These are phyloP conservation scores for Dissoconium aciculare DNA, from an alignment of 2,329 filamentous ascomycete species.

Conservation along the genomic window DNA sequence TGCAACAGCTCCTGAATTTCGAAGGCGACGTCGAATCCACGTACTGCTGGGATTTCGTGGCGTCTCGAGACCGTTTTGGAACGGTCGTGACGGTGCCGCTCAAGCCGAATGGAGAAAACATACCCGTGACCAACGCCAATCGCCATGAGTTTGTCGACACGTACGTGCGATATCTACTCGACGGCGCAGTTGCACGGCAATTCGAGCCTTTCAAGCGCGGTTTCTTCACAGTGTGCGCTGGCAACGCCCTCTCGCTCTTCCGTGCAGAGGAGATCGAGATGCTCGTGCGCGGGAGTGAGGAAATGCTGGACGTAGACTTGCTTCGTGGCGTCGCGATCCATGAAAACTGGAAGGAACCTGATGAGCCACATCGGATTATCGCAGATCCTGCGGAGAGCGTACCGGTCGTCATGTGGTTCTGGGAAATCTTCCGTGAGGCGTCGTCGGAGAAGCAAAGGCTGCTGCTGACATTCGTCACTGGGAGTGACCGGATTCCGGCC, in stretches of 20 bases:
- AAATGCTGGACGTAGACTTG: constrained; percentile 61
- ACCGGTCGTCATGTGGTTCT: constrained; percentile 70
- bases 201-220: constrained; percentile 90
- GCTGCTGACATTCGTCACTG: constrained; percentile 74
- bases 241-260: constrained; percentile 76
- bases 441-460: constrained; percentile 56
- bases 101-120: constrained; percentile 55
- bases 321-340: constrained; percentile 65
- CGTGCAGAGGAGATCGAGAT: constrained; percentile 84
- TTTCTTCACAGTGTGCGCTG: constrained; percentile 82
- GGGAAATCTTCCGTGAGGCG: constrained; percentile 60
- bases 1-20: constrained; percentile 64
- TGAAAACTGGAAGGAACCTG: constrained; percentile 53
- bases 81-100: constrained; percentile 51
- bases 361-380: constrained; percentile 14
- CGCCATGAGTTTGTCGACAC: constrained; percentile 73
- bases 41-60: constrained; percentile 69
- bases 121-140: constrained; percentile 69
- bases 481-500: constrained; percentile 78
- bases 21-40: constrained; percentile 69
- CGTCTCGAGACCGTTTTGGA: constrained; percentile 65
- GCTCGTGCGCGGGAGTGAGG: constrained; percentile 70
- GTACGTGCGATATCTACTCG: constrained; percentile 67
- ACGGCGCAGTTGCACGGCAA: constrained; percentile 61
- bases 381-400: constrained; percentile 40